Conservation (phyloP, 140 eudicot genomes). For the Anethum foeniculum region DNA sequence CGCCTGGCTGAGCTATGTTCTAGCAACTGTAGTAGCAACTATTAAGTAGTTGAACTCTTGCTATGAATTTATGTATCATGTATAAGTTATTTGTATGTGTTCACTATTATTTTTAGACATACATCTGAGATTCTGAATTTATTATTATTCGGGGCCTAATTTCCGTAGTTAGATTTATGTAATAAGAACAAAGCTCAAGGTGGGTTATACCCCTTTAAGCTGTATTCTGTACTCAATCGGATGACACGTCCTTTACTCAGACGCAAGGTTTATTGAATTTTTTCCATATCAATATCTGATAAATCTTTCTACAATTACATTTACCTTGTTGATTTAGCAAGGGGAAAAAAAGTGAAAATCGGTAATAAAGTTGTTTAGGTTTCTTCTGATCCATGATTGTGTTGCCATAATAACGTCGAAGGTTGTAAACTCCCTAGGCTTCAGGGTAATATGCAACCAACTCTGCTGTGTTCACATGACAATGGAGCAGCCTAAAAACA, state of each 20-base stretch:
- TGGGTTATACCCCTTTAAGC: not conserved
- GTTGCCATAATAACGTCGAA: too few relatives aligned
- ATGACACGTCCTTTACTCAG: not conserved
- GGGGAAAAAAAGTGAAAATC: not conserved
- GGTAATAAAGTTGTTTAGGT: too few relatives aligned
- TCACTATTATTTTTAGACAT: slow-evolving; percentile 10
- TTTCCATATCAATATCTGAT: not conserved
- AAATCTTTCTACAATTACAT: not conserved
- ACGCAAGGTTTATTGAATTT: not conserved
- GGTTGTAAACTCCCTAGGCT: too few relatives aligned
- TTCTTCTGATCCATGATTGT: too few relatives aligned
- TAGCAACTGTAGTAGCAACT: slow-evolving; percentile 13
- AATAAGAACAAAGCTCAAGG: slow-evolving; percentile 1
- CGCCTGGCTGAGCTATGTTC: slow-evolving; percentile 33
- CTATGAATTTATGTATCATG: slow-evolving; percentile 1
- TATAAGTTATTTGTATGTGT: slow-evolving; percentile 11
- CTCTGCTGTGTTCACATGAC: too few relatives aligned
- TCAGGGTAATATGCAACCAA: too few relatives aligned
- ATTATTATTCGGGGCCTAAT: not conserved
- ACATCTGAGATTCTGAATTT: not conserved
- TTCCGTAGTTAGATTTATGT: not conserved
- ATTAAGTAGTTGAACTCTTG: slow-evolving; percentile 24
- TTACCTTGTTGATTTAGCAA: not conserved
- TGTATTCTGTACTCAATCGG: not conserved
- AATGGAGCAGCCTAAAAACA: too few relatives aligned